phyloP scores from a whole-genome alignment of 164 flowering plant genomes.

The Aristolochia californica region DNA sequence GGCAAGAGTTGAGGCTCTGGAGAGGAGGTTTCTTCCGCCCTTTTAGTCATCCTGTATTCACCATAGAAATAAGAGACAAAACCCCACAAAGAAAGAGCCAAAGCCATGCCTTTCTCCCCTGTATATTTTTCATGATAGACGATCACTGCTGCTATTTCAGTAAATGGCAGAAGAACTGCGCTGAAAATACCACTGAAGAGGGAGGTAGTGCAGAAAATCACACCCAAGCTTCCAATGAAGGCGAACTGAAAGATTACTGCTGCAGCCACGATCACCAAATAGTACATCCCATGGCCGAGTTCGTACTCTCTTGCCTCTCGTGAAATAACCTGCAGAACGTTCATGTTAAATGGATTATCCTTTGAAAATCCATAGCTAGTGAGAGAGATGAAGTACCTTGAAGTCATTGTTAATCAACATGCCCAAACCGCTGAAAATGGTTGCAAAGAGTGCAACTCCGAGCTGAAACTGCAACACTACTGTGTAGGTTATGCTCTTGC shows the following conservation, averaged over 20 bases:
- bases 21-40: too few relatives aligned
- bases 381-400: too few relatives aligned
- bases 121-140: slow-evolving; percentile 15
- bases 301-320: slow-evolving; percentile 37
- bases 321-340: slow-evolving; percentile 26
- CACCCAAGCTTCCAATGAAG: slow-evolving; percentile 41
- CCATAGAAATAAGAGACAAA: slow-evolving; percentile 17
- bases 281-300: slow-evolving; percentile 36
- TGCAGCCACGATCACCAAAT: slow-evolving; percentile 22
- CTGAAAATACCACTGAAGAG: slow-evolving; percentile 36
- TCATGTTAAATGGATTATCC: too few relatives aligned
- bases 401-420: slow-evolving; percentile 22
- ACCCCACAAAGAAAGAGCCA: slow-evolving; percentile 17
- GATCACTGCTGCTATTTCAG: slow-evolving; percentile 30
- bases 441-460: slow-evolving; percentile 9
- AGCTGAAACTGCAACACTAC: slow-evolving; percentile 22
- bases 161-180: slow-evolving; percentile 33
- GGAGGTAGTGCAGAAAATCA: slow-evolving; percentile 40
- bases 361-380: too few relatives aligned
- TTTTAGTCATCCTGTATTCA: not conserved
- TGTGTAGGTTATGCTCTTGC: slow-evolving; percentile 10
- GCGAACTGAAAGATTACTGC: slow-evolving; percentile 35
- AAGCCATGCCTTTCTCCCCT: slow-evolving; percentile 16
- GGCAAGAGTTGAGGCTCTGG: too few relatives aligned
- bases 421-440: slow-evolving; percentile 13